Conservation (phyloP, 768 basidiomycete species). For the Podaxis sp. region DNA sequence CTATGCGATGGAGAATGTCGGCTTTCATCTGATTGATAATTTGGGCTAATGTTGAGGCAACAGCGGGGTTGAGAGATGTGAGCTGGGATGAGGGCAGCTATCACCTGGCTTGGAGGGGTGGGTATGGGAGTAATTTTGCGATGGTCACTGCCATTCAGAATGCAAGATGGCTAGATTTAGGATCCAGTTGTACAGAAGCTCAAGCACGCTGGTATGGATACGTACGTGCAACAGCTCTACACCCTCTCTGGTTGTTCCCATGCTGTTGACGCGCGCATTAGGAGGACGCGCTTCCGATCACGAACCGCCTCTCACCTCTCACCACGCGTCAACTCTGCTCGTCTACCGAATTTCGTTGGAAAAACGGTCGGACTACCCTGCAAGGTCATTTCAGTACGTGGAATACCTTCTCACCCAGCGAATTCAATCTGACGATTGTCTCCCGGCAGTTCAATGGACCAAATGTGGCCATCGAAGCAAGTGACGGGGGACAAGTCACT, state of each 20-base stretch:
- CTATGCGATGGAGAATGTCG: slow-evolving; percentile 76
- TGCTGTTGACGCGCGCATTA: not conserved
- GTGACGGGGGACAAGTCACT: slow-evolving; percentile 65
- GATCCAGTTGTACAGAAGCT: no score
- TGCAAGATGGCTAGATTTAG: no score
- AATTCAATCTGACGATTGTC: not conserved
- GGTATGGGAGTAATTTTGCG: slow-evolving; percentile 7
- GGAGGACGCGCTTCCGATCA: not conserved
- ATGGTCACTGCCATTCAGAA: not conserved
- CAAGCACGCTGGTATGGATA: no score
- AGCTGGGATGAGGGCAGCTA: slow-evolving; percentile 41
- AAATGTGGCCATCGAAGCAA: slow-evolving; percentile 56
- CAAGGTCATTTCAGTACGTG: slow-evolving; percentile 54
- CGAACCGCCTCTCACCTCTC: not conserved
- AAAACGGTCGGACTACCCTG: slow-evolving; percentile 61
- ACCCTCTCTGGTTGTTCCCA: not conserved
- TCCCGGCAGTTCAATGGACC: slow-evolving; percentile 2
- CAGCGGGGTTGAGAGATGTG: slow-evolving; percentile 43
- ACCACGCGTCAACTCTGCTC: slow-evolving; percentile 63
- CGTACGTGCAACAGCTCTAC: no score
- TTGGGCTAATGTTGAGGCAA: slow-evolving; percentile 46
- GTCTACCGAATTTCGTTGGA: slow-evolving; percentile 50
- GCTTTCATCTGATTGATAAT: slow-evolving; percentile 77
- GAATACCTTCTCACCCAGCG: slow-evolving; percentile 15
- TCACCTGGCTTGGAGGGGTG: slow-evolving; percentile 5